phyloP scores from a whole-genome alignment of 2,329 filamentous ascomycete species.

The Colletotrichum sp. region DNA sequence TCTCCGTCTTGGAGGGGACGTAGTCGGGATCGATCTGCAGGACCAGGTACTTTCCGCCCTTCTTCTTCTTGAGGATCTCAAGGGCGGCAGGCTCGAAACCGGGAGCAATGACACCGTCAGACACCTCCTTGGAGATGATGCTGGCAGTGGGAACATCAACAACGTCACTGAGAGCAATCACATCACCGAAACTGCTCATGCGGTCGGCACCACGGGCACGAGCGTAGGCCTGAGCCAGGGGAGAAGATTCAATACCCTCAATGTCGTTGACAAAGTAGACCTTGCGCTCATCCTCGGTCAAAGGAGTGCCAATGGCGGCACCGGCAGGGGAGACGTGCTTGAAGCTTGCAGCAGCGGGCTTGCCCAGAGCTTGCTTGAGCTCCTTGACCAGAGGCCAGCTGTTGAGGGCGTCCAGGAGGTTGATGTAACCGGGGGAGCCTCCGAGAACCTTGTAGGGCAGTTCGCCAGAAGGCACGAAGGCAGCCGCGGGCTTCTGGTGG shows the following conservation, averaged over 20 bases:
- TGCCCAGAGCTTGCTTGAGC: slow-evolving; percentile 84
- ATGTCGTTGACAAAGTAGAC: slow-evolving; percentile 99
- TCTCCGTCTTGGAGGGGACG: slow-evolving; percentile 80
- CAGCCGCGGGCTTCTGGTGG: slow-evolving; percentile 95
- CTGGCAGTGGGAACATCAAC: slow-evolving; percentile 94
- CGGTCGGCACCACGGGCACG: slow-evolving; percentile 94
- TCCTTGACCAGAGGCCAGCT: slow-evolving; percentile 98
- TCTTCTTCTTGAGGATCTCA: slow-evolving; percentile 95
- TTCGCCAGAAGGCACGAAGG: slow-evolving; percentile 73
- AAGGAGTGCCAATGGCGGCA: slow-evolving; percentile 88
- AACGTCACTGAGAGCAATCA: slow-evolving; percentile 90
- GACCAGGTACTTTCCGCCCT: slow-evolving; percentile 95
- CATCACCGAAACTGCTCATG: slow-evolving; percentile 98
- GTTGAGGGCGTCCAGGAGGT: slow-evolving; percentile 94
- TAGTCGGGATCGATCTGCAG: slow-evolving; percentile 93
- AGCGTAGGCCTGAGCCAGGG: slow-evolving; percentile 92
- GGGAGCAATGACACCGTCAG: slow-evolving; percentile 93
- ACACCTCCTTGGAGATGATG: slow-evolving; percentile 98
- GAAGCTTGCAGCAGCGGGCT: slow-evolving; percentile 94
- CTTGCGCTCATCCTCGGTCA: slow-evolving; percentile 88
- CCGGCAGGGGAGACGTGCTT: slow-evolving; percentile 98
- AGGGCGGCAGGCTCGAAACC: slow-evolving; percentile 85
- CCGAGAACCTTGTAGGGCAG: slow-evolving; percentile 95
- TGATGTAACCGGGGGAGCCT: slow-evolving; percentile 94
- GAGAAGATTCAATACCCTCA: slow-evolving; percentile 82